Evolutionary conservation across 1,284 basidiomycete genomes (phyloP), one percentile per base, ranked within the genome.

Genomic region (Abortiporus biennis): DNA sequence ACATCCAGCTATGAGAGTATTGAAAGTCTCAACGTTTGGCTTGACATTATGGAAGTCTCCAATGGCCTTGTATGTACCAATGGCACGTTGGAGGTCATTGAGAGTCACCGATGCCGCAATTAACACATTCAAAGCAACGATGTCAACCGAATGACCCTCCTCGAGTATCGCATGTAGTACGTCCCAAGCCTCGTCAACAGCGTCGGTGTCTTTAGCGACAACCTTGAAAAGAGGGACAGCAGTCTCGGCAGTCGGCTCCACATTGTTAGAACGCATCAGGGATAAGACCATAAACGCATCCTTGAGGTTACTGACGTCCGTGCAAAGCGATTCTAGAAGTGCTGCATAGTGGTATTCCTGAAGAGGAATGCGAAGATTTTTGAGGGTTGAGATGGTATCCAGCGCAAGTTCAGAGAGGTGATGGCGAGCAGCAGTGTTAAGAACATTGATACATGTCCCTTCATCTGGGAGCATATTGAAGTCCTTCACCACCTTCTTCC

Each of bases 341-440:
- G 85, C 74, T 0, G 81, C 73, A 51, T 85, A 75, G 54, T 90
- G 86, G 53, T 81, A 59, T 57, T 92, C 88, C 56, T 77, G 63
- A 54, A 75, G 70, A 25, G 67, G 52, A 9, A 80, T 62, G 8
- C 69, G 66, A 8, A 74, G 57, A 3, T 49, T 45, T 34, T 72
- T 68, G 24, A 92, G 66, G 3, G 70, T 59, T 1, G 67, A 71
- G 33, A 92, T 64, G 12, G 74, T 83, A 22, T 78, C 74, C 3
- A 73, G 65, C n/a, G 81, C 87, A 2, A 92, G 69, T 32, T 77
- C 71, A 1, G 85, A 73, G 21, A 78, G 66, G 12, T 85, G 85
- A 51, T 77, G 69, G 9, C 87, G 78, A 16, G 75, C 86, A 12
- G 85, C 86, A 1, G 82, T 78, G 49, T 84, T 71, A 17, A 92